phyloP scores from a whole-genome alignment of 768 basidiomycete species.

The Coprinopsis marcescibilis region DNA sequence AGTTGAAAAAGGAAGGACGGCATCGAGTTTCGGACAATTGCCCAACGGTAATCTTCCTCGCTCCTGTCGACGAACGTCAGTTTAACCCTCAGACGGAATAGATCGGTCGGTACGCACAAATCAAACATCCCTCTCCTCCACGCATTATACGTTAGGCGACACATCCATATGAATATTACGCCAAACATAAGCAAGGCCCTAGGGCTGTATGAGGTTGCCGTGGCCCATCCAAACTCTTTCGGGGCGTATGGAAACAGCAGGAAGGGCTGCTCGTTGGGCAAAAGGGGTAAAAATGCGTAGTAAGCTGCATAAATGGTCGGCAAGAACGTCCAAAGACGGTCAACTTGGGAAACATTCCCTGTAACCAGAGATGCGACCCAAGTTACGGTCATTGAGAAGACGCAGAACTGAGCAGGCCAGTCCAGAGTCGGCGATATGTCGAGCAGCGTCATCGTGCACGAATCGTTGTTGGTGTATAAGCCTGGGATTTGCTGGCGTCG shows the following conservation, averaged over 20 bases:
- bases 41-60: conserved; percentile 94
- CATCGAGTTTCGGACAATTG: conserved; percentile 55
- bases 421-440: conserved; percentile 34
- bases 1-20: conserved; percentile 40
- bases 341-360: conserved; percentile 81
- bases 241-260: conserved; percentile 54
- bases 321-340: conserved; percentile 74
- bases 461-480: not conserved
- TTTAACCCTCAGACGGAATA: not conserved
- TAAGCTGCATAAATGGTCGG: conserved; percentile 81
- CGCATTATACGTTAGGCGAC: conserved; percentile 72
- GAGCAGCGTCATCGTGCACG: conserved; percentile 20
- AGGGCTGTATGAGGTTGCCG: conserved; percentile 52
- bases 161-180: conserved; percentile 65
- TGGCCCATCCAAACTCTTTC: conserved; percentile 32
- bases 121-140: conserved; percentile 77
- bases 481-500: not conserved
- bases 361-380: conserved; percentile 64
- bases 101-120: conserved; percentile 41
- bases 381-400: conserved; percentile 37
- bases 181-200: conserved; percentile 72
- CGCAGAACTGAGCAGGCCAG: conserved; percentile 64
- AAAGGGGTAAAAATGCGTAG: conserved; percentile 70
- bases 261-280: conserved; percentile 35
- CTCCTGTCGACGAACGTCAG: too few relatives aligned